Evolutionary conservation across 2,329 filamentous ascomycete species (phyloP).

Genomic region (Diaporthe humulicola): DNA sequence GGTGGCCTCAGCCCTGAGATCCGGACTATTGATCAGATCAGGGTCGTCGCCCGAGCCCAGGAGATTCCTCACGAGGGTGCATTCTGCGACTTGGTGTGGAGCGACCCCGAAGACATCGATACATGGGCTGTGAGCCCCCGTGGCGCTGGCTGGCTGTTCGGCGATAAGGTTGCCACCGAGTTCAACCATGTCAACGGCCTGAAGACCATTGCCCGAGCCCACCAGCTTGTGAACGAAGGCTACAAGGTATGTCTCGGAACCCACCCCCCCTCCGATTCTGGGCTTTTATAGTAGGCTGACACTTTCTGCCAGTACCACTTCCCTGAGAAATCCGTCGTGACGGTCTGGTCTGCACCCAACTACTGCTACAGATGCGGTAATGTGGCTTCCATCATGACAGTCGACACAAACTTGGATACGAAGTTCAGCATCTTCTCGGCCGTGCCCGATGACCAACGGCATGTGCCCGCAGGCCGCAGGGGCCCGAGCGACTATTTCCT

Average conservation of each 20-base stretch:
- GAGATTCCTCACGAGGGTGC: slow-evolving; percentile 99
- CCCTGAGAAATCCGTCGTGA: slow-evolving; percentile 93
- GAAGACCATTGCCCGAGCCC: slow-evolving; percentile 95
- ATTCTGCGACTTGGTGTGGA: slow-evolving; percentile 99
- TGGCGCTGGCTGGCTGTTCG: slow-evolving; percentile 98
- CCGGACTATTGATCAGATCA: slow-evolving; percentile 98
- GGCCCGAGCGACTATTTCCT: slow-evolving; percentile 80
- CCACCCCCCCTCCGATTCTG: neutral
- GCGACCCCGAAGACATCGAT: slow-evolving; percentile 95
- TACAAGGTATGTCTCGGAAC: slow-evolving; percentile 89
- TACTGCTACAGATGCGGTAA: slow-evolving; percentile 97
- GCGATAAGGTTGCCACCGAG: slow-evolving; percentile 96
- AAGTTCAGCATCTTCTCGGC: slow-evolving; percentile 94
- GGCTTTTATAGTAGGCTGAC: slow-evolving; percentile 41
- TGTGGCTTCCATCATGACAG: slow-evolving; percentile 95
- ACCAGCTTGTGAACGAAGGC: slow-evolving; percentile 97
- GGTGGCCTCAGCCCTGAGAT: slow-evolving; percentile 92
- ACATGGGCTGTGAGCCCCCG: slow-evolving; percentile 96
- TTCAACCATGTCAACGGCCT: slow-evolving; percentile 98
- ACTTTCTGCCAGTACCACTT: slow-evolving; percentile 81
- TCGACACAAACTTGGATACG: slow-evolving; percentile 86
- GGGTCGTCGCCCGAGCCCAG: slow-evolving; percentile 96
- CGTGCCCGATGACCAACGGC: slow-evolving; percentile 87
- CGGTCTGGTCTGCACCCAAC: slow-evolving; percentile 98
- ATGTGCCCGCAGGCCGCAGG: slow-evolving; percentile 79